Percentiles rank a stretch among this genome's conserved stretches.
phyloP scores from a whole-genome alignment of 2,329 filamentous ascomycete species.

The Amesomyces nigricolor region DNA sequence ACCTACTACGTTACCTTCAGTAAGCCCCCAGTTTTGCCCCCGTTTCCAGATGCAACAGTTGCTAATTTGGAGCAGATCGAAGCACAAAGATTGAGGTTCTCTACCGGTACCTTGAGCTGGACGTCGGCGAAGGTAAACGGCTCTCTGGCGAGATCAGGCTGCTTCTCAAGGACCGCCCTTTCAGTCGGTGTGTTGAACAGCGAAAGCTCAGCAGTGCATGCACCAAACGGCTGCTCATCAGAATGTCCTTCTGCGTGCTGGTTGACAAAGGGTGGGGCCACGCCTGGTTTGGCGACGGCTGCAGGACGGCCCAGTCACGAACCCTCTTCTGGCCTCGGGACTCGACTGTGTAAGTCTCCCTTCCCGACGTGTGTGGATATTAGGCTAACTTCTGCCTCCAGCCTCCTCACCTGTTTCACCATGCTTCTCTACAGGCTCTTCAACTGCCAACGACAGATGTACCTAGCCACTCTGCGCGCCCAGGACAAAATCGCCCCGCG shows the following conservation, averaged over 20 bases:
- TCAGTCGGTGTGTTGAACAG: slow-evolving; percentile 8
- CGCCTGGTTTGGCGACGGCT: slow-evolving; percentile 16
- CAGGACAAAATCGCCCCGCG: neutral
- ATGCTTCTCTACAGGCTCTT: slow-evolving; percentile 12
- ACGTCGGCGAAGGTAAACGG: slow-evolving; percentile 15
- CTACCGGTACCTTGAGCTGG: slow-evolving; percentile 17
- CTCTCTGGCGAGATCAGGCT: slow-evolving; percentile 10
- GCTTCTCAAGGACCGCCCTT: slow-evolving; percentile 8
- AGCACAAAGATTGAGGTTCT: slow-evolving; percentile 11
- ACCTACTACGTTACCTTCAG: slow-evolving; percentile 18
- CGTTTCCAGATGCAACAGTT: neutral
- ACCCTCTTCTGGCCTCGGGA: slow-evolving; percentile 20
- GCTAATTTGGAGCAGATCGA: slow-evolving; percentile 16
- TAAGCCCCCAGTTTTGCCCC: slow-evolving; percentile 2
- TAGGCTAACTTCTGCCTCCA: neutral
- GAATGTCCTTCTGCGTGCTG: slow-evolving; percentile 16
- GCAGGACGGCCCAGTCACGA: slow-evolving; percentile 1
- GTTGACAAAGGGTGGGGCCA: slow-evolving; percentile 14
- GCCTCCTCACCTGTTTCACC: slow-evolving; percentile 12
- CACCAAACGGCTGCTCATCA: slow-evolving; percentile 16
- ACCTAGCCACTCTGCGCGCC: neutral
- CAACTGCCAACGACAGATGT: slow-evolving; percentile 6
- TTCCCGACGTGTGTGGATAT: neutral
- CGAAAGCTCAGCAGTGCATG: neutral
- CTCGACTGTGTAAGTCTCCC: slow-evolving; percentile 17